Conservation (phyloP, 257 asterid species). For the Solanum microdontum region DNA sequence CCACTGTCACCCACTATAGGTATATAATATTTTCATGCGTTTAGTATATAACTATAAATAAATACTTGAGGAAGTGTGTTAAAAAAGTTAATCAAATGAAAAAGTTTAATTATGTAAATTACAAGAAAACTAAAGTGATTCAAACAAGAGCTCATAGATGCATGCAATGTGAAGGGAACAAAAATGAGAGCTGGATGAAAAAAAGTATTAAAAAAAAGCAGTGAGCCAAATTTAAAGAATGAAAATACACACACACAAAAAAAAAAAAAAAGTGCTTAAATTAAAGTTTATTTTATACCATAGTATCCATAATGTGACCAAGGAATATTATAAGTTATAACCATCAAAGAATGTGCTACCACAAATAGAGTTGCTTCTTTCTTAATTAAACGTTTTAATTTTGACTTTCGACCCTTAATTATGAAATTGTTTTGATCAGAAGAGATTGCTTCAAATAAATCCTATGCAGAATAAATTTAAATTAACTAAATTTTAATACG, state of each 20-base stretch:
- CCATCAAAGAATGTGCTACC: neutral
- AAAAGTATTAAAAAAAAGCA: neutral
- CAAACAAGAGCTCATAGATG: neutral
- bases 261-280: neutral
- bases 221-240: neutral
- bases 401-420: rapidly evolving
- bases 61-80: neutral
- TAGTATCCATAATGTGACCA: neutral
- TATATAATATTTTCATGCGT: neutral
- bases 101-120: neutral
- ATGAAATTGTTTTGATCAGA: no score
- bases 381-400: rapidly evolving
- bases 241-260: neutral
- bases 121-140: neutral
- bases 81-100: neutral
- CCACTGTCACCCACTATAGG: neutral
- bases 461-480: rapidly evolving
- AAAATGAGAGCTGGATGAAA: neutral
- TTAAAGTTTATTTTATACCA: neutral
- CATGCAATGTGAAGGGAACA: neutral
- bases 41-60: neutral
- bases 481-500: neutral
- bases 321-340: neutral
- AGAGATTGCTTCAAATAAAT: neutral
- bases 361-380: rapidly evolving